Evolutionary conservation across 768 basidiomycete species (phyloP), one percentile per base, ranked within the genome.

Genomic region (Tricholoma saponaceum): DNA sequence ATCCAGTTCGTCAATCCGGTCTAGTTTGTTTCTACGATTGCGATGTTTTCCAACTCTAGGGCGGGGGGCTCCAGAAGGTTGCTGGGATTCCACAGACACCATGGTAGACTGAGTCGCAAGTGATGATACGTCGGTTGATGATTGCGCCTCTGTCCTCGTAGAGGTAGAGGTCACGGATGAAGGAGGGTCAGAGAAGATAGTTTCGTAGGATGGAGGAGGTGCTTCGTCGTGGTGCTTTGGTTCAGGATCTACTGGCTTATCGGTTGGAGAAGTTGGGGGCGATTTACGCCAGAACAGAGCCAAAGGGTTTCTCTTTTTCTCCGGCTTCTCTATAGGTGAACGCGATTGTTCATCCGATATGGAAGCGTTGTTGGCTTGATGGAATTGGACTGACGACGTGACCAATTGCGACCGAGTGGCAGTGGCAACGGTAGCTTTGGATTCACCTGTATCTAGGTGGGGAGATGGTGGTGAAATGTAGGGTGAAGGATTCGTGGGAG

Each of bases 1-100:
- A 67, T 92, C 90, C 32, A 92, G 70, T 69, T 90, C 87, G 66
- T 92, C 90, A 59, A 92, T 86, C 28, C 79, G 77, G 72, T 91
- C 90, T 52, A 91, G 76, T 55, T 76, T 76, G 51, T 62, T 68
- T 10, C 53, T 55, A 13, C 52, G 55, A 28, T 59, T 58, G 20
- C 58, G 61, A 25, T 57, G 57, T 12, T 58, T 64, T 14, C 61
- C 68, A 23, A 57, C 53, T 41, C 52, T 52, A 50, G 58, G 63
- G n/a, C 57, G 62, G 51, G 59, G 51, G 16, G 63, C 51, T 26
- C 41, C 44, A 5, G 62, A 55, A 5, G 64, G 63, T 14, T 55
- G 53, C 54, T 63, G 65, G 16, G 65, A 64, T 51, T 62, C 64
- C 13, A 60, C 61, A 25, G 67, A 57, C 22, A 66, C 60, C 32